These are phyloP conservation scores for Solanum ahanhuiri DNA, from an alignment of 257 asterid genomes.

Conservation along the genomic window DNA sequence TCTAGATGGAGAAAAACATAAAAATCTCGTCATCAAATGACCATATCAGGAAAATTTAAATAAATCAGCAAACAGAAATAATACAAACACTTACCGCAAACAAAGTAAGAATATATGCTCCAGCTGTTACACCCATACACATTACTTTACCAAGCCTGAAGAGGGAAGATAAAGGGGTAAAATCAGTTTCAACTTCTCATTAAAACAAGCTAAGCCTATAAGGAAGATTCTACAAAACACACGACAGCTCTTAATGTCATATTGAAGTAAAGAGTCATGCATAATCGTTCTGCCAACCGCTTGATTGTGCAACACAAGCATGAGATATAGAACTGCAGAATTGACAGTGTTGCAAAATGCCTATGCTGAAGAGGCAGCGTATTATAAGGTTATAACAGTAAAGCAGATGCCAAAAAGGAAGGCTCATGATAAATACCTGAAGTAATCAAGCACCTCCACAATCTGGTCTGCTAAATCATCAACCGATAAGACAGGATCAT, in stretches of 20 bases:
- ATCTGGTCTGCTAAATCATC: slow-evolving; percentile 50
- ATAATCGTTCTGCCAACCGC: neutral
- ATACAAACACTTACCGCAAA: slow-evolving; percentile 69
- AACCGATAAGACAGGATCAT: slow-evolving; percentile 23
- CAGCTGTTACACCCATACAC: slow-evolving; percentile 96
- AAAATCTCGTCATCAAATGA: neutral
- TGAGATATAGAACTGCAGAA: neutral
- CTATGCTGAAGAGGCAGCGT: neutral
- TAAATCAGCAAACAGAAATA: slow-evolving; percentile 1
- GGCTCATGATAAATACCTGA: slow-evolving; percentile 19
- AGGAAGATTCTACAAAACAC: neutral
- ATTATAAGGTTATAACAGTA: neutral
- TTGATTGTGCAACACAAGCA: neutral
- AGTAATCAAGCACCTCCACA: slow-evolving; percentile 36
- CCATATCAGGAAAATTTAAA: neutral
- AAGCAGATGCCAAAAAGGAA: neutral
- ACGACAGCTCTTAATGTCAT: neutral
- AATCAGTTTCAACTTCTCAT: neutral
- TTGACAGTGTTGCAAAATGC: neutral
- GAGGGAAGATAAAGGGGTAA: slow-evolving; percentile 4
- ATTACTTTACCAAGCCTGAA: slow-evolving; percentile 82
- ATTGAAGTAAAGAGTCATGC: neutral
- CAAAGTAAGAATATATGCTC: slow-evolving; percentile 84
- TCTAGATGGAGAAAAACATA: slow-evolving; percentile 27
- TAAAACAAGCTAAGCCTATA: neutral